Percentiles rank a stretch among this genome's conserved stretches.
phyloP scores from a whole-genome alignment of 441 rosid species.

The Daphne laureola region DNA sequence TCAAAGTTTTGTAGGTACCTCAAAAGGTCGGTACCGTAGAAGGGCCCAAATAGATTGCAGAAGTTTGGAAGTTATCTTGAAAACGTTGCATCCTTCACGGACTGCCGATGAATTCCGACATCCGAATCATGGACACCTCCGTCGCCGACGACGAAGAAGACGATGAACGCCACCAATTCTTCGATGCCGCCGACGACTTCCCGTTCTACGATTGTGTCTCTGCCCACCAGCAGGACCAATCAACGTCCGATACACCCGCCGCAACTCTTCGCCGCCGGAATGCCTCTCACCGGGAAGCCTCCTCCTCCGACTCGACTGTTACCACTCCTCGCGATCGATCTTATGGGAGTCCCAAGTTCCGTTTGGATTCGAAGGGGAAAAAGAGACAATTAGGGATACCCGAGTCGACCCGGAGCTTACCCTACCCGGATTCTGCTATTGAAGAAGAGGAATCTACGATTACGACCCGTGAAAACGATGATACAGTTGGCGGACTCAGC shows the following conservation, averaged over 20 bases:
- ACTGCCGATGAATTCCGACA: conserved; percentile 14
- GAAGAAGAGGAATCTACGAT: conserved; percentile 22
- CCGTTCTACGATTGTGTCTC: conserved; percentile 33
- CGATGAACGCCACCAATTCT: conserved; percentile 28
- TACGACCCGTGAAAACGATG: conserved; percentile 13
- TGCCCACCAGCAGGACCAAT: conserved; percentile 22
- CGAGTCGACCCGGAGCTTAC: conserved; percentile 20
- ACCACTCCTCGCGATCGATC: conserved; percentile 7
- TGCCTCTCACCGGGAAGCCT: conserved; percentile 12
- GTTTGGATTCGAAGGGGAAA: conserved; percentile 22
- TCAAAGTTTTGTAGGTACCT: too few species aligned
- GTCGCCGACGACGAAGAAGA: too few species aligned
- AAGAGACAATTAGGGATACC: conserved; percentile 18
- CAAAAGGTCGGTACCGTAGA: too few species aligned
- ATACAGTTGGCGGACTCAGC: conserved; percentile 7
- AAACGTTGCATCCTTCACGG: neutral
- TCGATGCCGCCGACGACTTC: conserved; percentile 53
- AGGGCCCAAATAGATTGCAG: too few species aligned
- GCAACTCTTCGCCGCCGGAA: conserved; percentile 34
- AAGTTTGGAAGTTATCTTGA: too few species aligned
- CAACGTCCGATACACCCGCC: conserved; percentile 24
- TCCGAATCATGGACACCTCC: neutral
- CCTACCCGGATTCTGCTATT: conserved; percentile 10
- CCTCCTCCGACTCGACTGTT: conserved; percentile 13
- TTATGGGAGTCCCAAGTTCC: conserved; percentile 16